phyloP scores from a whole-genome alignment of 306 rosid species.

The Pachyrhizus erosus region DNA sequence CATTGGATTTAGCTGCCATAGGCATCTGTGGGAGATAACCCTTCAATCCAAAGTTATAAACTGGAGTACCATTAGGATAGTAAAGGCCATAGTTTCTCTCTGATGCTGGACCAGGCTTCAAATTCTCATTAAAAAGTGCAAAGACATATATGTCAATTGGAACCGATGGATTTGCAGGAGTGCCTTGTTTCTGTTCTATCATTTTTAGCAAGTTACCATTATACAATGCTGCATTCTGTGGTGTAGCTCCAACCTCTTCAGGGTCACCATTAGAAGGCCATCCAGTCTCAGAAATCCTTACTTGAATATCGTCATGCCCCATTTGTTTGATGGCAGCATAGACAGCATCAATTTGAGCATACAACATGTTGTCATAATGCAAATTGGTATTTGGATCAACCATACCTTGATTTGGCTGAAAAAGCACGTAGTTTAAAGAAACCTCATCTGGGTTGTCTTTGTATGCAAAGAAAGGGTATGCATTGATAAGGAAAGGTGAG shows the following conservation, averaged over 20 bases:
- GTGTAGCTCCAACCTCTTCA: conserved; percentile 75
- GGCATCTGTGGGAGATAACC: conserved; percentile 62
- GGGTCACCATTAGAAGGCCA: conserved; percentile 91
- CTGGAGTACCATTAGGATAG: conserved; percentile 81
- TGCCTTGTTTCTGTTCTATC: conserved; percentile 62
- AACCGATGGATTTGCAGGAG: conserved; percentile 80
- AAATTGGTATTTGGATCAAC: conserved; percentile 69
- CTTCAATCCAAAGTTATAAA: conserved; percentile 72
- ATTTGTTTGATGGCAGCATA: conserved; percentile 72
- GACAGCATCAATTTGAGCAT: conserved; percentile 89
- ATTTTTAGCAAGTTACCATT: conserved; percentile 70
- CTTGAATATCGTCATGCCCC: conserved; percentile 73
- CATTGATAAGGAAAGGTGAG: conserved; percentile 75
- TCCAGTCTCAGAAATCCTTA: conserved; percentile 83
- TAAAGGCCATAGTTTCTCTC: conserved; percentile 91
- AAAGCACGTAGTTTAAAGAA: conserved; percentile 63
- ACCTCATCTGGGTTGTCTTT: conserved; percentile 66
- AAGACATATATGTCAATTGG: conserved; percentile 81
- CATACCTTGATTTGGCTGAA: conserved; percentile 77
- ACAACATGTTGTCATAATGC: conserved; percentile 86
- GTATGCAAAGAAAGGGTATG: conserved; percentile 87
- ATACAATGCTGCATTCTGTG: conserved; percentile 72
- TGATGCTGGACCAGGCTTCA: conserved; percentile 78
- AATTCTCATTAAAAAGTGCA: conserved; percentile 84
- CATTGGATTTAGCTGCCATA: conserved; percentile 53